Evolutionary conservation across 352 stramenopile species (phyloP).

Genomic region (Phytophthora sojae): DNA sequence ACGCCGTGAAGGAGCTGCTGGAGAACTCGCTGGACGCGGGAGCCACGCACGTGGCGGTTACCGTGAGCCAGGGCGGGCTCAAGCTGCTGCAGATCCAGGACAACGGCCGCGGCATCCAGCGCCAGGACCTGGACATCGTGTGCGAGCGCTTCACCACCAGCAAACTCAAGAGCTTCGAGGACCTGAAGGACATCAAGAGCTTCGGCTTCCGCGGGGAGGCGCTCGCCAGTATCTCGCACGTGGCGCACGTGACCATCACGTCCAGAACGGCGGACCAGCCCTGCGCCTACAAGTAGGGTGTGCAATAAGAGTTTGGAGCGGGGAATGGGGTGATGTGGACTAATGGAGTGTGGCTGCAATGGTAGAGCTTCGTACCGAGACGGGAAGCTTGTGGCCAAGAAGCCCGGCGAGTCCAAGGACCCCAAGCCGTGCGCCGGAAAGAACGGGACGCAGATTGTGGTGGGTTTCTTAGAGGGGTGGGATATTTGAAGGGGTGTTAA

Average conservation of each 20-base stretch:
- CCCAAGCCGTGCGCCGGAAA: conserved; percentile 81
- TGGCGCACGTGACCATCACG: conserved; percentile 93
- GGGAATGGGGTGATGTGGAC: background rate
- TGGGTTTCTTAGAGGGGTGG: conserved; percentile 22
- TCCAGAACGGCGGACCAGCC: conserved; percentile 81
- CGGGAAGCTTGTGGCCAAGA: conserved; percentile 85
- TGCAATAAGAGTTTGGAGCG: conserved; percentile 3
- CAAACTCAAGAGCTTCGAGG: conserved; percentile 96
- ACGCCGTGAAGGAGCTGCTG: conserved; percentile 98
- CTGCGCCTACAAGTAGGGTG: conserved; percentile 82
- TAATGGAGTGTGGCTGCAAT: background rate
- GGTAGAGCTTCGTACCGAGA: conserved; percentile 92
- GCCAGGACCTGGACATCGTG: conserved; percentile 94
- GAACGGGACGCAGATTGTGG: conserved; percentile 83
- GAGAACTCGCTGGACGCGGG: conserved; percentile 99
- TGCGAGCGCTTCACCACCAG: conserved; percentile 98
- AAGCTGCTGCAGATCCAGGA: conserved; percentile 96
- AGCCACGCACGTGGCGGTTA: conserved; percentile 84
- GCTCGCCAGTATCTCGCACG: conserved; percentile 96
- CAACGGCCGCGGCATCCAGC: conserved; percentile 94
- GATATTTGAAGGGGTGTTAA: background rate
- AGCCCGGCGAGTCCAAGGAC: conserved; percentile 66
- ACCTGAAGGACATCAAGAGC: conserved; percentile 94
- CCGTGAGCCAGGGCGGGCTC: conserved; percentile 86
- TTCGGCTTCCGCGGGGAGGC: conserved; percentile 99